Evolutionary conservation across 2,329 filamentous ascomycete genomes (phyloP).

Genomic region (Clarireedia monteithiana): DNA sequence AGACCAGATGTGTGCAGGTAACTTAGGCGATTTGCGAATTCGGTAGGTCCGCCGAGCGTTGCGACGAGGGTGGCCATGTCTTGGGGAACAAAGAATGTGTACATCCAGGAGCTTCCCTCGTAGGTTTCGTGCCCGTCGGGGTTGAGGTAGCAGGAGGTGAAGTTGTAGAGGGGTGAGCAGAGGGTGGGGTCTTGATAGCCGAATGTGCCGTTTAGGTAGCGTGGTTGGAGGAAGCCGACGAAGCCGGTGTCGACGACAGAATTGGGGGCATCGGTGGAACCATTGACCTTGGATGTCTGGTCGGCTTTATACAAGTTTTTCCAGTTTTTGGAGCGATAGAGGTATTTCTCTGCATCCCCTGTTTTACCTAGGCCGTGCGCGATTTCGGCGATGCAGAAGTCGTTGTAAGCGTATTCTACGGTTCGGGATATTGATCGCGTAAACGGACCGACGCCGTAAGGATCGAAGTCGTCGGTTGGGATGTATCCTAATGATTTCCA

Average conservation of each 20-base stretch:
- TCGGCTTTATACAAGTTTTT: constrained; percentile 50
- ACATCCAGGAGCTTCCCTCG: constrained; percentile 67
- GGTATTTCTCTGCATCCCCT: constrained; percentile 35
- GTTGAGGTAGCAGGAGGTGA: constrained; percentile 23
- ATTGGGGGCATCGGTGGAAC: constrained; percentile 26
- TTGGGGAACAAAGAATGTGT: constrained; percentile 41
- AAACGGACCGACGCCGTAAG: constrained; percentile 56
- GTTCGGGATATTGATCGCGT: constrained; percentile 65
- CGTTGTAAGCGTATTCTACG: constrained; percentile 70
- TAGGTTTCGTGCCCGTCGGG: constrained; percentile 50
- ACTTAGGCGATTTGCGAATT: constrained; percentile 53
- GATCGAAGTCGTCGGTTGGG: constrained; percentile 61
- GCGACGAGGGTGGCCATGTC: constrained; percentile 47
- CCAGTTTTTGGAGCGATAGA: constrained; percentile 41
- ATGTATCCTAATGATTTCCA: constrained; percentile 68
- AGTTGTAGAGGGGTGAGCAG: constrained; percentile 40
- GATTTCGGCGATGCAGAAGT: constrained; percentile 59
- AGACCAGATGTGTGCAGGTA: constrained; percentile 56
- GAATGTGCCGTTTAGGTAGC: constrained; percentile 59
- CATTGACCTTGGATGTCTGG: constrained; percentile 44
- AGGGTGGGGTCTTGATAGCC: constrained; percentile 58
- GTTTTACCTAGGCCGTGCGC: constrained; percentile 48
- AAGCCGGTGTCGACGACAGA: constrained; percentile 47
- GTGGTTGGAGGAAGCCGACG: constrained; percentile 62
- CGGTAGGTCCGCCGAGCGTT: constrained; percentile 50